These are phyloP conservation scores for Aspergillus fructus DNA, from an alignment of 2,329 filamentous ascomycete genomes.

Conservation along the genomic window DNA sequence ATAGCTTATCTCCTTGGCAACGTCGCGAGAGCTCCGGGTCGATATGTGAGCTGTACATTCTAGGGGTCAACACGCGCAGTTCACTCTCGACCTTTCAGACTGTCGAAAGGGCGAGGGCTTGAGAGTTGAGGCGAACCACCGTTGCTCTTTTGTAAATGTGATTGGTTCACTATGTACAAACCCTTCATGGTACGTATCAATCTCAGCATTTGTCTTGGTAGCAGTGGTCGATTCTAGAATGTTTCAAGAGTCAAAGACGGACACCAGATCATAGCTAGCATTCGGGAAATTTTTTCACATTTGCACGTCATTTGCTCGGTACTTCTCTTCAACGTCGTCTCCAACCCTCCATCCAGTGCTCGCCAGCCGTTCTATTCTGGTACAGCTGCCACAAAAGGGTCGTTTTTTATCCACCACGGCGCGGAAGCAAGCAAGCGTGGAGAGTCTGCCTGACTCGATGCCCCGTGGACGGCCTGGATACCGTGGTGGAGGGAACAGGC, in stretches of 20 bases:
- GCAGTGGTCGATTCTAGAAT: background rate
- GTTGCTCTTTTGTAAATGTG: no score
- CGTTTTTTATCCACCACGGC: background rate
- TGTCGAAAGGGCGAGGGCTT: background rate
- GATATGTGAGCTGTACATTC: background rate
- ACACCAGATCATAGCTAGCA: background rate
- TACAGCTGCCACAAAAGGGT: background rate
- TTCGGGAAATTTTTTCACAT: background rate
- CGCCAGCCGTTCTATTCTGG: background rate
- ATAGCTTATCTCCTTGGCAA: background rate
- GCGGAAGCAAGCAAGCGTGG: constrained; percentile 2
- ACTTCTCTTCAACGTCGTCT: background rate
- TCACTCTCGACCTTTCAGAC: background rate
- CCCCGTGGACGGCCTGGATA: constrained; percentile 4
- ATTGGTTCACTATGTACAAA: background rate
- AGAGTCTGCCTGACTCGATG: constrained; percentile 1
- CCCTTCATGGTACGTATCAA: background rate
- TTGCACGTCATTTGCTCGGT: background rate
- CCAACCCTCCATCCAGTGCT: background rate
- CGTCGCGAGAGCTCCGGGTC: no score
- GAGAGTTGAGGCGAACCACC: background rate
- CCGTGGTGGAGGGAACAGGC: background rate
- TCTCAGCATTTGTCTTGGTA: background rate
- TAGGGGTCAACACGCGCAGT: background rate
- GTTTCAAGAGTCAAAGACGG: background rate